Conservation (phyloP, 75 land plant genomes). For the Pseudotsuga menziesii region DNA sequence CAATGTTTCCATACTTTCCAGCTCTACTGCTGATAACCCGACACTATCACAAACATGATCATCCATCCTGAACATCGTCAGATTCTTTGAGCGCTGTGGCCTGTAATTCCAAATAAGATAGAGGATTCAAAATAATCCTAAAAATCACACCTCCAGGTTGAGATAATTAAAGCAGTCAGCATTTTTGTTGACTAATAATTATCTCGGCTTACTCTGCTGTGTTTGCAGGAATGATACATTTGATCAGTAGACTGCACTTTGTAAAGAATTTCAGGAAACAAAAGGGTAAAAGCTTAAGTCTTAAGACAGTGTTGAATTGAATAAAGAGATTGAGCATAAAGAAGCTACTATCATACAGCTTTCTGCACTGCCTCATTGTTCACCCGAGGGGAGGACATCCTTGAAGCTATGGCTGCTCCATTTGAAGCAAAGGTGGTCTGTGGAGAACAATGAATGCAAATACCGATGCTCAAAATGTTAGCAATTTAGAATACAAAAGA, state of each 20-base stretch:
- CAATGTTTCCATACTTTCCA: no score
- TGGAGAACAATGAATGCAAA: conserved; percentile 7
- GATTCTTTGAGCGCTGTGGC: conserved; percentile 60
- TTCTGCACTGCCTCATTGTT: conserved; percentile 31
- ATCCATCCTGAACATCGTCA: no score
- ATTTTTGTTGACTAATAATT: background rate
- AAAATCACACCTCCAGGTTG: background rate
- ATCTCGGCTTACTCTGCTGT: no score
- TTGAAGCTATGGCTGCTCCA: conserved; percentile 33
- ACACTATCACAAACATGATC: no score
- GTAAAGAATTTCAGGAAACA: background rate
- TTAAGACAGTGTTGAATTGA: background rate
- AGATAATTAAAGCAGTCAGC: no score
- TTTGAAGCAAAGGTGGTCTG: conserved; percentile 35
- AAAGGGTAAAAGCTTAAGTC: background rate
- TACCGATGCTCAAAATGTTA: no score
- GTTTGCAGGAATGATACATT: background rate
- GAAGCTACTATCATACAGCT: conserved; percentile 14
- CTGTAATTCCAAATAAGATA: conserved; percentile 18
- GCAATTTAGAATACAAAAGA: no score
- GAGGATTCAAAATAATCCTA: background rate
- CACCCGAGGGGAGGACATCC: conserved; percentile 30
- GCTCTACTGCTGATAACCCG: no score
- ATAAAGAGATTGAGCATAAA: no score
- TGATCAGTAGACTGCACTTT: background rate